Percentiles rank a stretch among this genome's conserved stretches.
phyloP scores from a whole-genome alignment of 148 eudicot species.

The Fagopyrum esculentum region DNA sequence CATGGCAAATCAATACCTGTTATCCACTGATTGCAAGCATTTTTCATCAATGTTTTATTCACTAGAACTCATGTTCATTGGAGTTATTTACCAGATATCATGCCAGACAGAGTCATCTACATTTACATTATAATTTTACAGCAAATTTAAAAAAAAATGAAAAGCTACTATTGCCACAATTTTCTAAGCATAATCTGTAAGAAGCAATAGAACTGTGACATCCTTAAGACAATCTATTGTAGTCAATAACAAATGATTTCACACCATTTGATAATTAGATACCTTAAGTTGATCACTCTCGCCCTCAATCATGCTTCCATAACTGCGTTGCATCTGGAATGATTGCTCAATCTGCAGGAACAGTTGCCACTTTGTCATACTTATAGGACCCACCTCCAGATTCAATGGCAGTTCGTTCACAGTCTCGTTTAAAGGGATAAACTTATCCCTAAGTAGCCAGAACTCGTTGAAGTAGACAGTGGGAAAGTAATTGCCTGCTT shows the following conservation, averaged over 20 bases:
- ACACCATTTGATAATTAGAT: background rate
- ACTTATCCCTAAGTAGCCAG: conserved; percentile 91
- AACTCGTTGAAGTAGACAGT: conserved; percentile 84
- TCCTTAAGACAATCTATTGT: background rate
- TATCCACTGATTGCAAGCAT: background rate
- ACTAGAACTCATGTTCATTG: background rate
- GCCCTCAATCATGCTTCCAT: conserved; percentile 99
- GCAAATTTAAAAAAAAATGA: background rate
- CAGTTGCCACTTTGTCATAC: conserved; percentile 99
- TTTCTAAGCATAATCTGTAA: background rate
- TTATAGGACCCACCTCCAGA: conserved; percentile 88
- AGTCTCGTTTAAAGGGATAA: conserved; percentile 76
- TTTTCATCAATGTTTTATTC: background rate
- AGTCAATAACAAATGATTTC: background rate
- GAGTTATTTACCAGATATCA: background rate
- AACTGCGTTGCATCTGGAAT: conserved; percentile 85
- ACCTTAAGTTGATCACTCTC: conserved; percentile 99
- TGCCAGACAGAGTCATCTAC: background rate
- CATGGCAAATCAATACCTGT: background rate
- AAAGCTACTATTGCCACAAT: background rate
- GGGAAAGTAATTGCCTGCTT: conserved; percentile 85
- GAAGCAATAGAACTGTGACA: background rate
- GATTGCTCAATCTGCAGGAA: conserved; percentile 95
- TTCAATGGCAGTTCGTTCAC: conserved; percentile 67
- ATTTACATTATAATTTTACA: background rate